phyloP scores from a whole-genome alignment of 371 early-diverging fungal species.

The Blyttiomyces sp. region DNA sequence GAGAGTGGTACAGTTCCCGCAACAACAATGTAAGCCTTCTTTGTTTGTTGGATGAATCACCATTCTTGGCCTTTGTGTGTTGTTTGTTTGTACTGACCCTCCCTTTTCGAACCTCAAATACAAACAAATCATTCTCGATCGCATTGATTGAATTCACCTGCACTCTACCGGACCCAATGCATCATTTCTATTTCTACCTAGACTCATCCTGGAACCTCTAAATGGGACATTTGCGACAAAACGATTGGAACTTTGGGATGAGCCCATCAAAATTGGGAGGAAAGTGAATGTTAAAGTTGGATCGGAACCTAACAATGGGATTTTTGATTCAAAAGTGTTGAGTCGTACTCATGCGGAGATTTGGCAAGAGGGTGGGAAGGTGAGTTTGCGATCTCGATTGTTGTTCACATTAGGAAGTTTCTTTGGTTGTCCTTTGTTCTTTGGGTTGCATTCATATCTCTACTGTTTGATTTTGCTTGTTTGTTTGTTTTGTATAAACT shows the following conservation, averaged over 20 bases:
- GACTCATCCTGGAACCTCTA: neutral
- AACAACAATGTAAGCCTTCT: too few species aligned
- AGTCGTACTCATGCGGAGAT: constrained; percentile 81
- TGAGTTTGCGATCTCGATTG: constrained; percentile 24
- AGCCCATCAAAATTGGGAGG: constrained; percentile 69
- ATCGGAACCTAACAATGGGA: constrained; percentile 70
- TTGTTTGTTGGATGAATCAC: too few species aligned
- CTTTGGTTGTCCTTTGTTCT: neutral
- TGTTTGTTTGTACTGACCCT: too few species aligned
- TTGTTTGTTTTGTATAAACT: neutral
- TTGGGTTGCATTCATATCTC: neutral
- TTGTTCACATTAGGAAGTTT: neutral
- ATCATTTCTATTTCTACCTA: too few species aligned
- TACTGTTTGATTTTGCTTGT: too few species aligned
- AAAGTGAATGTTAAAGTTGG: constrained; percentile 64
- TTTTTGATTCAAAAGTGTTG: constrained; percentile 85
- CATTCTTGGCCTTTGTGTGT: too few species aligned
- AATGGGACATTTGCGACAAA: neutral
- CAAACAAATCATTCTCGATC: too few species aligned
- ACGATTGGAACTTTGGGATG: neutral
- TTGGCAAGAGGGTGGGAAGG: constrained; percentile 67
- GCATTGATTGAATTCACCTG: too few species aligned
- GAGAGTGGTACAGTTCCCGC: too few species aligned
- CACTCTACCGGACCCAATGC: too few species aligned
- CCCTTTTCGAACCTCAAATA: too few species aligned